Conservation (phyloP, 768 basidiomycete genomes). For the Boletellus emodensis region DNA sequence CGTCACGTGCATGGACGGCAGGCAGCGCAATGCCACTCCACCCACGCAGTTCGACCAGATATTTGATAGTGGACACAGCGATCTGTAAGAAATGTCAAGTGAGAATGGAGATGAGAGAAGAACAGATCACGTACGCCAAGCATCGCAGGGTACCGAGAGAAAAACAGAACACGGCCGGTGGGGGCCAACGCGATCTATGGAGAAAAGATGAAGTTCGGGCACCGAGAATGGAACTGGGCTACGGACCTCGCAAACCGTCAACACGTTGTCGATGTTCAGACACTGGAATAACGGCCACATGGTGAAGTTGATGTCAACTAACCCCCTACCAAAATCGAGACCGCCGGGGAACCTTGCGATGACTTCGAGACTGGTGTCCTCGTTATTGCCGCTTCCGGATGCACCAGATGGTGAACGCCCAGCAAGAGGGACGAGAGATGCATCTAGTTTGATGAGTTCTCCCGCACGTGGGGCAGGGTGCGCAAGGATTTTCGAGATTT, state of each 20-base stretch:
- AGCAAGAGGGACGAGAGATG: conserved; percentile 54
- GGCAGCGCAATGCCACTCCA: conserved; percentile 88
- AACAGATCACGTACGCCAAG: conserved; percentile 56
- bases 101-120: background rate
- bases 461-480: conserved; percentile 86
- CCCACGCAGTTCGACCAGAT: conserved; percentile 87
- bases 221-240: background rate
- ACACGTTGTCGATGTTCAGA: conserved; percentile 87
- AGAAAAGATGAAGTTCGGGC: background rate
- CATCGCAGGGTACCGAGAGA: conserved; percentile 87
- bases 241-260: conserved; percentile 84
- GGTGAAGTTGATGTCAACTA: conserved; percentile 92
- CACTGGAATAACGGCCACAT: conserved; percentile 97
- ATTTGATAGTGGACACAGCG: conserved; percentile 87
- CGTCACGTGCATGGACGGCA: conserved; percentile 83
- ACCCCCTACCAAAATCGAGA: conserved; percentile 84
- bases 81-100: conserved; percentile 42
- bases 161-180: conserved; percentile 82
- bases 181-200: conserved; percentile 78
- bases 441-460: conserved; percentile 81
- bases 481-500: conserved; percentile 83
- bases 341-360: conserved; percentile 91
- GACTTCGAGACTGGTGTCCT: conserved; percentile 65
- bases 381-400: conserved; percentile 13
- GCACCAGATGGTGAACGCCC: conserved; percentile 45